These are phyloP conservation scores for Exophiala lecanii-corni DNA, from an alignment of 2,329 filamentous ascomycete species.

Conservation along the genomic window DNA sequence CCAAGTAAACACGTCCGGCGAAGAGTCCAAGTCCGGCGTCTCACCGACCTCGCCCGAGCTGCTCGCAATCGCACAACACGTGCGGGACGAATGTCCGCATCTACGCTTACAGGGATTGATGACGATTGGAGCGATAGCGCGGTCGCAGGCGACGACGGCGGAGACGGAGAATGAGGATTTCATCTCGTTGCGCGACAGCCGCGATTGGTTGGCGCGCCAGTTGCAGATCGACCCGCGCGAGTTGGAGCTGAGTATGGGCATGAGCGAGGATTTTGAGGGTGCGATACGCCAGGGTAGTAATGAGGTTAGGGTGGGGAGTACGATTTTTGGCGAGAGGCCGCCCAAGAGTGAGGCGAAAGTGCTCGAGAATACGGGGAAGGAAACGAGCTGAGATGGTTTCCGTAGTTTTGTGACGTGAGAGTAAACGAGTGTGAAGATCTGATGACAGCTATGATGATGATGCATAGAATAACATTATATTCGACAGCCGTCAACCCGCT, in stretches of 20 bases:
- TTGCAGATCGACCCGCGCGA: slow-evolving; percentile 51
- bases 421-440: too few species aligned
- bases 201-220: slow-evolving; percentile 64
- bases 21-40: slow-evolving; percentile 78
- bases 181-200: slow-evolving; percentile 59
- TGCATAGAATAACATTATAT: neutral
- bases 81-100: slow-evolving; percentile 63
- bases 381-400: slow-evolving; percentile 7
- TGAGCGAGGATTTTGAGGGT: slow-evolving; percentile 94
- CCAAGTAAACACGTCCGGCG: slow-evolving; percentile 92
- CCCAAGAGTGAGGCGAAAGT: slow-evolving; percentile 74
- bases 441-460: too few species aligned
- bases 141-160: slow-evolving; percentile 66
- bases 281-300: slow-evolving; percentile 78
- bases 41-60: slow-evolving; percentile 45
- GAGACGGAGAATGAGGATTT: slow-evolving; percentile 95
- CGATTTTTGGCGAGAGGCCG: slow-evolving; percentile 83
- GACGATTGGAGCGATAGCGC: slow-evolving; percentile 94
- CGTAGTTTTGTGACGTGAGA: neutral
- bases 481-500: too few species aligned
- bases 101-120: slow-evolving; percentile 78
- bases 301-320: slow-evolving; percentile 88
- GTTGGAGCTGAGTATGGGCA: slow-evolving; percentile 93
- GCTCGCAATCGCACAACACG: slow-evolving; percentile 62
- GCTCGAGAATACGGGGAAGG: slow-evolving; percentile 8